Conservation (phyloP, 2,329 filamentous ascomycete species). For the Fusarium xyrophilum region DNA sequence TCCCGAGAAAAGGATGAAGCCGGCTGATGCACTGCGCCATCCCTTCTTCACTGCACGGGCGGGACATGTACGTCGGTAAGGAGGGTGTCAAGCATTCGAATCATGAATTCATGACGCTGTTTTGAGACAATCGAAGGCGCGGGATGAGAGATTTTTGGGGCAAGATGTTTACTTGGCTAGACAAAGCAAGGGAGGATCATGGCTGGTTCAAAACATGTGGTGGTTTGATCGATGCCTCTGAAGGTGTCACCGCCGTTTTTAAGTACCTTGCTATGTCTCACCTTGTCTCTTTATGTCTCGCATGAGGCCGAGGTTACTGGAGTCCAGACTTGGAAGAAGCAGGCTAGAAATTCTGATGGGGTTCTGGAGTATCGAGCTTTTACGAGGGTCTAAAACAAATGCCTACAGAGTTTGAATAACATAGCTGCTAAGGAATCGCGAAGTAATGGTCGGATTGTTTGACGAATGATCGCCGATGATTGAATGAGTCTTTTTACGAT, state of each 20-base stretch:
- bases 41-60: constrained; percentile 73
- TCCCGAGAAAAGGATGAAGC: constrained; percentile 89
- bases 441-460: neutral
- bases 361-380: constrained; percentile 14
- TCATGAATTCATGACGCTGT: constrained; percentile 10
- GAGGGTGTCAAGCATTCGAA: neutral
- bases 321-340: constrained; percentile 10
- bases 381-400: constrained; percentile 10
- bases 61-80: constrained; percentile 38
- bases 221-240: constrained; percentile 19
- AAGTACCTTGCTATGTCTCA: constrained; percentile 30
- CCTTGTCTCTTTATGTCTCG: constrained; percentile 16
- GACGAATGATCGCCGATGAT: neutral
- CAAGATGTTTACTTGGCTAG: constrained; percentile 14
- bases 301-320: neutral
- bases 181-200: constrained; percentile 25
- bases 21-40: constrained; percentile 85
- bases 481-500: neutral
- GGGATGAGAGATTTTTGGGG: constrained; percentile 1
- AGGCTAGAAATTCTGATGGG: constrained; percentile 15
- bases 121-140: constrained; percentile 10
- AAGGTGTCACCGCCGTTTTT: constrained; percentile 29
- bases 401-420: constrained; percentile 4
- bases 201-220: constrained; percentile 16
- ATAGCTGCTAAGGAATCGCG: neutral